Conservation (phyloP, 2,329 filamentous ascomycete species). For the Cadophora sp. region DNA sequence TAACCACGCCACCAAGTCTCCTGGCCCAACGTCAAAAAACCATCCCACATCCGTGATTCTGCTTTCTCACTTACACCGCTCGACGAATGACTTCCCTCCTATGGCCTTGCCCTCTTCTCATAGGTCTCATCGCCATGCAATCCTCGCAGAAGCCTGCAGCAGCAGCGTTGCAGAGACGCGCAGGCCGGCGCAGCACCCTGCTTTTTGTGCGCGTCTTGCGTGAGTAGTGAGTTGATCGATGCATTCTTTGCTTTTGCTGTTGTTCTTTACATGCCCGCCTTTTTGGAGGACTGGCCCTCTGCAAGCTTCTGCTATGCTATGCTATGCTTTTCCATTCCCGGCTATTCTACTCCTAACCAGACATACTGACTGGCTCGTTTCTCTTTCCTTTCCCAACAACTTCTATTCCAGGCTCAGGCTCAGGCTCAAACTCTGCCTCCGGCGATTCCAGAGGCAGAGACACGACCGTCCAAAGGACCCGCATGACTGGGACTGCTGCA, state of each 20-base stretch:
- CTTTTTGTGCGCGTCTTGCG: constrained; percentile 10
- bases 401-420: constrained; percentile 28
- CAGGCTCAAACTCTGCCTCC: constrained; percentile 21
- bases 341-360: constrained; percentile 1
- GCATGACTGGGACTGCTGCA: constrained; percentile 17
- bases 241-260: background rate
- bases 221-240: background rate
- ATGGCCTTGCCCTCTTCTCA: constrained; percentile 29
- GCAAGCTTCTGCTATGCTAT: background rate
- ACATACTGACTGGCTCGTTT: background rate
- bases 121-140: constrained; percentile 37
- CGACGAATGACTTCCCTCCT: constrained; percentile 34
- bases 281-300: background rate
- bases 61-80: constrained; percentile 35
- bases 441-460: constrained; percentile 37
- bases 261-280: background rate
- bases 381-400: constrained; percentile 20
- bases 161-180: constrained; percentile 29
- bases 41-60: constrained; percentile 30
- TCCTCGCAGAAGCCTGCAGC: constrained; percentile 28
- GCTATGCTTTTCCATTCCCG: too few relatives aligned
- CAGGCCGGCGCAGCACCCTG: constrained; percentile 19
- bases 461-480: constrained; percentile 10
- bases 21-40: constrained; percentile 3
- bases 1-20: background rate